These are phyloP conservation scores for Hygrophila difformis DNA, from an alignment of 257 asterid species.

Conservation along the genomic window DNA sequence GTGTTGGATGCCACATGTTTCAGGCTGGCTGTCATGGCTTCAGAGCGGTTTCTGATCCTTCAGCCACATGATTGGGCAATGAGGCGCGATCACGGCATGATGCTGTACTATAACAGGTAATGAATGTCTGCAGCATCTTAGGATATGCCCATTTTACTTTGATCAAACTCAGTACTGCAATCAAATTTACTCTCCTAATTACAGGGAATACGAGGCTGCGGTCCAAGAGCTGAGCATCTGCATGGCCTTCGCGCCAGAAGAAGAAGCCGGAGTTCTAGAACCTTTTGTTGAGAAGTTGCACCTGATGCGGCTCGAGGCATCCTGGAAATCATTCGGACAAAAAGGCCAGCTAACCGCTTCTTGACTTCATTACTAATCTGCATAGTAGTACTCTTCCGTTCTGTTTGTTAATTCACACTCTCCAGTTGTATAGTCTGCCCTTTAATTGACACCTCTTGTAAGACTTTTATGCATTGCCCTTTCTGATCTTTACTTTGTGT, in stretches of 20 bases:
- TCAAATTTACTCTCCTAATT: background rate
- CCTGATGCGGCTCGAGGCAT: conserved; percentile 49
- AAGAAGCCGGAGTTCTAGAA: conserved; percentile 60
- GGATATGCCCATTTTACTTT: no score
- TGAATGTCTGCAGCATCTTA: no score
- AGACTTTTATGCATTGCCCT: no score
- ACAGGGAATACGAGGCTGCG: conserved; percentile 79
- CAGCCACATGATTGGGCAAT: conserved; percentile 89
- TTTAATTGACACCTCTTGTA: no score
- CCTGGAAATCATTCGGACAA: conserved; percentile 57
- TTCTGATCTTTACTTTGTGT: no score
- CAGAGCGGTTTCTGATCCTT: conserved; percentile 73
- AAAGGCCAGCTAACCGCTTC: conserved; percentile 44
- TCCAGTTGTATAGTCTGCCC: no score
- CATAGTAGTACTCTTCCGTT: no score
- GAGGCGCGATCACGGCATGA: conserved; percentile 85
- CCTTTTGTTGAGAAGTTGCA: conserved; percentile 78
- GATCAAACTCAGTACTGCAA: background rate
- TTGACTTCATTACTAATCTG: conserved; percentile 30
- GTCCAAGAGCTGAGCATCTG: conserved; percentile 96
- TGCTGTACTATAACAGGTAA: conserved; percentile 81
- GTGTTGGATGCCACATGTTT: conserved; percentile 21
- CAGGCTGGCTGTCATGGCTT: conserved; percentile 92
- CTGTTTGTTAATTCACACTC: no score
- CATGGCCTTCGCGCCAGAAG: conserved; percentile 95